Evolutionary conservation across 441 rosid species (phyloP).

Genomic region (Pelargonium myrrhifolium): DNA sequence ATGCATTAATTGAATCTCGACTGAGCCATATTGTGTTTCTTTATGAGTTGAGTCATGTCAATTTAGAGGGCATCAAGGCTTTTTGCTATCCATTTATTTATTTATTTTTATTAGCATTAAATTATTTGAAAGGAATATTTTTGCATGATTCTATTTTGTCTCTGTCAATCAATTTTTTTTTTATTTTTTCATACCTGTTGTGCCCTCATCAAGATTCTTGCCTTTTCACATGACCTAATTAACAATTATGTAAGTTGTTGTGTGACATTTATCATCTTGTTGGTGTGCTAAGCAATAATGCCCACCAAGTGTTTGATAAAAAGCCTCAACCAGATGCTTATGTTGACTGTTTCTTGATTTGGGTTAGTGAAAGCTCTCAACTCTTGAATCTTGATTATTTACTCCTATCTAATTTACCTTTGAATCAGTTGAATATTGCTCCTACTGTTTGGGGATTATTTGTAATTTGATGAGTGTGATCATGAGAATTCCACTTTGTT

Average conservation of each 20-base stretch:
- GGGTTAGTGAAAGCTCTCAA: not conserved
- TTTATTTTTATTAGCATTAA: conserved; percentile 19
- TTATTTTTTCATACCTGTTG: not conserved
- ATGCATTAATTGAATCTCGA: too few relatives aligned
- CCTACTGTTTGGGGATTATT: not conserved
- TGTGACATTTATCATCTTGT: not conserved
- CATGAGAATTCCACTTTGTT: not conserved
- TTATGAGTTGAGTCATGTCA: conserved; percentile 23
- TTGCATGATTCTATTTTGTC: conserved; percentile 38
- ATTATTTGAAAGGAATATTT: conserved; percentile 42
- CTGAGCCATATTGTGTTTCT: conserved; percentile 3
- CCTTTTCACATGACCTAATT: not conserved
- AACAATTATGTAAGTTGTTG: not conserved
- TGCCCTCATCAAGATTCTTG: not conserved
- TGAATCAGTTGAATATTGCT: not conserved
- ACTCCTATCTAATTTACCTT: not conserved
- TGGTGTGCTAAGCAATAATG: not conserved
- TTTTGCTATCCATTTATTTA: conserved; percentile 14
- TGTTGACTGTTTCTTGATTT: not conserved
- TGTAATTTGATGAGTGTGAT: not conserved
- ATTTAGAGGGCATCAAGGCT: conserved; percentile 8
- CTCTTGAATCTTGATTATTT: not conserved
- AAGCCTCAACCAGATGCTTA: not conserved
- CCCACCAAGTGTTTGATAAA: conserved; percentile 8
- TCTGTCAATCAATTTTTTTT: conserved; percentile 24